These are phyloP conservation scores for Veloporphyrellus conicus DNA, from an alignment of 1,284 basidiomycete genomes.

Conservation along the genomic window DNA sequence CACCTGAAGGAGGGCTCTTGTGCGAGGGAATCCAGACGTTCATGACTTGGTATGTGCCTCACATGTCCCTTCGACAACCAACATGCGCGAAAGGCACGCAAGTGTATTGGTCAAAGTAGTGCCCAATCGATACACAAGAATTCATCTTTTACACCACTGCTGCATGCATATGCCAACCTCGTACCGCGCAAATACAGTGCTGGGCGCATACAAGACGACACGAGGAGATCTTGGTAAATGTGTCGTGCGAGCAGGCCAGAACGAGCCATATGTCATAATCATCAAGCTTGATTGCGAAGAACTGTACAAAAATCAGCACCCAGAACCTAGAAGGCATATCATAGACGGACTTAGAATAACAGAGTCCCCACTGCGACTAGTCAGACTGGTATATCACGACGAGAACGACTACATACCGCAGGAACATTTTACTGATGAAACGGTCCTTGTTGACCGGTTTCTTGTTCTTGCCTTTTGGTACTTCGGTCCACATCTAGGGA, in stretches of 20 bases:
- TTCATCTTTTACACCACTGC: not conserved
- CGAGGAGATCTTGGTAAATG: not conserved
- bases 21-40: not conserved
- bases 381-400: slow-evolving; percentile 12
- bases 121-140: slow-evolving; percentile 4
- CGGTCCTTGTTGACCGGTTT: slow-evolving; percentile 99
- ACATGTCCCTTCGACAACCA: too few species aligned
- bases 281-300: slow-evolving; percentile 78
- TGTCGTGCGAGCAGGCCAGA: not conserved
- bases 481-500: slow-evolving; percentile 95
- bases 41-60: not conserved
- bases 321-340: slow-evolving; percentile 9
- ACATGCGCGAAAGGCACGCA: not conserved
- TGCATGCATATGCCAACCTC: not conserved
- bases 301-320: slow-evolving; percentile 45
- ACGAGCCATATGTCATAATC: not conserved
- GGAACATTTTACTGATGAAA: slow-evolving; percentile 98
- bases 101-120: not conserved
- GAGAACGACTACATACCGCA: slow-evolving; percentile 52
- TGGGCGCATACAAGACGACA: not conserved
- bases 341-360: slow-evolving; percentile 81
- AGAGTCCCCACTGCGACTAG: slow-evolving; percentile 73
- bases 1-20: not conserved
- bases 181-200: not conserved
- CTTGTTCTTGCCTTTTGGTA: slow-evolving; percentile 97